Base-by-base conservation (phyloP, 768 basidiomycete genomes). In the Gyrodon lividus region DNA sequence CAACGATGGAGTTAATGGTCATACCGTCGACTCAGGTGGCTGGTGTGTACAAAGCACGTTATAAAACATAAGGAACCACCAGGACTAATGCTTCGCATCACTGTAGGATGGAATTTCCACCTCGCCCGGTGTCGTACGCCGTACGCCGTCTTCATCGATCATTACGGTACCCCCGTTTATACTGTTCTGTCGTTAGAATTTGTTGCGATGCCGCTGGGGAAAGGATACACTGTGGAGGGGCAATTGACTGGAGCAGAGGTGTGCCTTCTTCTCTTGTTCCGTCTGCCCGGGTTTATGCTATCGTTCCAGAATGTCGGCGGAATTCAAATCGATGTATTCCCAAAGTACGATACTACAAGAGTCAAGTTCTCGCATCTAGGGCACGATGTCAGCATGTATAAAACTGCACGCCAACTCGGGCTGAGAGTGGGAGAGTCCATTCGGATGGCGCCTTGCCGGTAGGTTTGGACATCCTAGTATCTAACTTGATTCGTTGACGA, bases 121-220 rank as follows among this genome's bases (percentile, higher is more conserved):
- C 6, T 48, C 57, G 17, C 58, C 59, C 2, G 62, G 65, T 35
- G 43, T 60, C 7, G 42, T 43, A 19, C 42, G 42, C 42, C 42
- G 42, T 43, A 28, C 16, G 37, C 10, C 30, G 3, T 30, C 4
- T 7, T 17, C n/a, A 38, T 6, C 4, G n/a, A 10, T 38, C 12
- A 10, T 38, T 17, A 6, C 20, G 20, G 8, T 3, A 20, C 17
- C 6, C 17, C 6, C 37, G 16, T n/a, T 6, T 13, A 43, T 2
- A 24, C 5, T 5, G 3, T n/a, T 38, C 6, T n/a, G n/a, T 9
- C 22, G 3, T 23, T 14, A 43, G 42, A 43, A 43, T 43, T 43
- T 43, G 63, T 68, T 8, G 63, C 66, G 3, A 59, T 65, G 39
- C 57, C 61, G 13, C 58, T 62, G 34, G 66, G 60, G 5, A 19